These are phyloP conservation scores for Withania somnifera DNA, from an alignment of 305 asterid genomes.

Conservation along the genomic window DNA sequence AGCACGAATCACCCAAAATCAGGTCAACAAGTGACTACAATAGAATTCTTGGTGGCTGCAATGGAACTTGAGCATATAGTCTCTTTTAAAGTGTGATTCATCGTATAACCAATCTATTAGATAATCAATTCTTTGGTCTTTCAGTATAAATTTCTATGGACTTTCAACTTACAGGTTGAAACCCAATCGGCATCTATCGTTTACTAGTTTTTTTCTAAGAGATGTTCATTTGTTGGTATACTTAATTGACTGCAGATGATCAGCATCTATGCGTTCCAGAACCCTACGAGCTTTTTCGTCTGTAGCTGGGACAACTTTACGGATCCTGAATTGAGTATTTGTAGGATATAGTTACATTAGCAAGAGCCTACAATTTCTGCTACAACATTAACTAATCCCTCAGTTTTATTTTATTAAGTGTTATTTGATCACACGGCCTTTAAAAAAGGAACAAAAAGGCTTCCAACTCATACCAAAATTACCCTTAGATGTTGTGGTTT, in stretches of 20 bases:
- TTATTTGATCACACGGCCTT: background rate
- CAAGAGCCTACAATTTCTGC: background rate
- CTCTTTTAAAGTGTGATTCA: background rate
- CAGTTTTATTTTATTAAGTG: background rate
- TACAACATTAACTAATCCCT: background rate
- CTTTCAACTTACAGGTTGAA: background rate
- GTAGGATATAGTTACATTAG: background rate
- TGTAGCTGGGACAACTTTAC: slow-evolving; percentile 95
- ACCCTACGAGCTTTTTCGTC: slow-evolving; percentile 86
- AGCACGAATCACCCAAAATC: background rate
- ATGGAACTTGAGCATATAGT: background rate
- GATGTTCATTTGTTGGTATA: background rate
- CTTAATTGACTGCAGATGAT: slow-evolving; percentile 25
- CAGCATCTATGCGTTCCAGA: slow-evolving; percentile 72
- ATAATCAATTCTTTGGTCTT: background rate
- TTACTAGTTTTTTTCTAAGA: background rate
- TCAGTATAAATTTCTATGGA: background rate
- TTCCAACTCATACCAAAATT: background rate
- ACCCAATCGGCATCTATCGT: background rate
- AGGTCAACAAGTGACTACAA: background rate
- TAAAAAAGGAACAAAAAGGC: background rate
- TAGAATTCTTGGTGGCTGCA: background rate
- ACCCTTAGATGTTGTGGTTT: background rate
- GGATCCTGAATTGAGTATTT: slow-evolving; percentile 52
- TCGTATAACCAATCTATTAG: background rate